These are phyloP conservation scores for Diaporthe sp. DNA, from an alignment of 2,329 filamentous ascomycete genomes.

Conservation along the genomic window DNA sequence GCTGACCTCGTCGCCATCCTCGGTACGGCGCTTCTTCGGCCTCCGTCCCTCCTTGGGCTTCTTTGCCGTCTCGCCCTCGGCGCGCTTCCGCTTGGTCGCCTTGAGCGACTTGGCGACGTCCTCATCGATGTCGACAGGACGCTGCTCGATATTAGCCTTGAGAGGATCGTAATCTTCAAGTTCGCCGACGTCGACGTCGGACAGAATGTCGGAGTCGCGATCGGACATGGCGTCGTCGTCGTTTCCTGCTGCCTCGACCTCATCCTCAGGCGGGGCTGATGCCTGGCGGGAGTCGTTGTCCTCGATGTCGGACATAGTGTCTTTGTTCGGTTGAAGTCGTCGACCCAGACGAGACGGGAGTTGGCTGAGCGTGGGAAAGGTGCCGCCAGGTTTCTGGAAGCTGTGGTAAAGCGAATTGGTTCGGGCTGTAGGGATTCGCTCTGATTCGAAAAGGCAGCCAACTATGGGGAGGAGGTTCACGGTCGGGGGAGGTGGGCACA, in stretches of 20 bases:
- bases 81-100: slow-evolving; percentile 74
- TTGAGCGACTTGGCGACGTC: slow-evolving; percentile 74
- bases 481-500: background rate
- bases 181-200: slow-evolving; percentile 77
- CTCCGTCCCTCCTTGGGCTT: slow-evolving; percentile 82
- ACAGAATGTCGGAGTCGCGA: slow-evolving; percentile 70
- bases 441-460: background rate
- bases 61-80: slow-evolving; percentile 73
- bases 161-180: slow-evolving; percentile 78
- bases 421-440: background rate
- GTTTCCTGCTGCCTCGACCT: slow-evolving; percentile 19
- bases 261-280: slow-evolving; percentile 28
- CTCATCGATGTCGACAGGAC: slow-evolving; percentile 76
- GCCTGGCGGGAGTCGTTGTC: slow-evolving; percentile 32
- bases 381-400: slow-evolving; percentile 10
- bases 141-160: slow-evolving; percentile 72
- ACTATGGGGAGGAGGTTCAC: background rate
- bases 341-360: background rate
- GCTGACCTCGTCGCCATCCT: slow-evolving; percentile 57
- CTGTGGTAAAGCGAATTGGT: background rate
- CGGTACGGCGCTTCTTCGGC: slow-evolving; percentile 72
- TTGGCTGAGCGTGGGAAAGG: background rate
- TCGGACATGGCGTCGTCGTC: slow-evolving; percentile 59
- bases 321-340: background rate
- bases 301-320: slow-evolving; percentile 48